Base-by-base conservation (phyloP, 2,329 filamentous ascomycete species). In the Colletotrichum sublineola region DNA sequence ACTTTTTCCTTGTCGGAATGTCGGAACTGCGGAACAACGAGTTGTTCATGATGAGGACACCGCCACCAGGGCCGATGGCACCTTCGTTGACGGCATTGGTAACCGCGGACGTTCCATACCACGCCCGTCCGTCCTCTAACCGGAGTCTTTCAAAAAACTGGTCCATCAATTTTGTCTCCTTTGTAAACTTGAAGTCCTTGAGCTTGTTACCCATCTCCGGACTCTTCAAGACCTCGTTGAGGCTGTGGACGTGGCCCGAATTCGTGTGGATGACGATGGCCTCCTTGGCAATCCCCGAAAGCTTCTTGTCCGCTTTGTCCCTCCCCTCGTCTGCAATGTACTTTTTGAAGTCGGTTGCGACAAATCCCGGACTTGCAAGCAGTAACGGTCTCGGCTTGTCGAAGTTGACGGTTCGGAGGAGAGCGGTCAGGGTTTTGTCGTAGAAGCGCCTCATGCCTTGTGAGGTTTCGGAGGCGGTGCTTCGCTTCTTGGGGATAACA, bases 311-410 rank as follows among this genome's bases (percentile, higher is more conserved):
- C 3, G 81, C 85, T 74, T 84, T 85, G 68, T 87, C 83, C 9
- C 84, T 81, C 2, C 86, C 89, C 71, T 92, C 90, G 46, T 90
- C 91, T 33, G 88, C 85, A 48, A 91, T 88, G 82, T 93, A 95
- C 52, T 91, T 90, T 67, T 93, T 91, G 79, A 99, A 97, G 29
- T 92, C 91, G 2, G 88, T 84, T 0, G 96, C 96, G 8, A 94
- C 91, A 80, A 97, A 99, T 0, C 96, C 96, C 0, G 96, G 96
- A 73, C 93, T 95, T 1, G 96, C 96, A 2, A 99, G 86, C 29
- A 99, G 85, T 15, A 98, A 84, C 0, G 95, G 94, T 20, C 92
- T 88, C 24, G 90, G 88, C 63, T 87, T 84, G 20, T 85, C 83
- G 74, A 97, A 92, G 79, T 97, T 94, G 78, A 97, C 88, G 71